Evolutionary conservation across 2,329 filamentous ascomycete genomes (phyloP), one percentile per base, ranked within the genome.

Genomic region (Exophiala bonariae): DNA sequence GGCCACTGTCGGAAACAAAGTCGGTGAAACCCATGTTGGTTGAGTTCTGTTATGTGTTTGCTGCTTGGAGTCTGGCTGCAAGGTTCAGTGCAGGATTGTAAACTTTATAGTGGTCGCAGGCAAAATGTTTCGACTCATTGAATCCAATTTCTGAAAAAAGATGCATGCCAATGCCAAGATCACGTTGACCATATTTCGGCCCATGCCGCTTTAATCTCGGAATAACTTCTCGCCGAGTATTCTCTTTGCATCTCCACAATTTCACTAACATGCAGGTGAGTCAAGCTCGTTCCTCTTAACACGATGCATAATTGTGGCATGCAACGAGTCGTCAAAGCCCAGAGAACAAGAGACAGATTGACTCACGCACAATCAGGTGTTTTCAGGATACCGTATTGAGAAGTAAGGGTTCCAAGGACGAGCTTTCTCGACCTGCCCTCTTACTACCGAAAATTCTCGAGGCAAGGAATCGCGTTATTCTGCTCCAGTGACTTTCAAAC

Each of bases 21-120:
- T 85, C 81, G 64, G 77, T 78, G 78, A 85, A 85, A 72, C 82
- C 82, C 82, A 85, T 85, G 35, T 49, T 74, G 36, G 28, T 19
- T 36, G 38, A 26, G 6, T 41, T 40, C 31, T 22, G 23, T 19
- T 28, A 16, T 33, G 3, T 39, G 36, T 9, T 41, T 37, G 4
- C 10, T 8, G 14, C n/a, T 6, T 34, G 32, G 6, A 7, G 32
- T 34, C 13, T n/a, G 6, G 32, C 8, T 39, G 14, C 6, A 39
- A 22, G 10, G 19, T 8, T 18, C 17, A 14, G 5, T 41, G 14
- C 10, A 16, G 20, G n/a, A 41, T 13, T 41, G 38, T 8, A 22
- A 9, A 14, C 6, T 11, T 17, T 11, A 20, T 41, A 8, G 38
- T 41, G 20, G 9, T 41, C 26, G 38, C 22, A 30, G 22, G 18